Conservation (phyloP, 2,329 filamentous ascomycete genomes). For the Trichoderma gracile region DNA sequence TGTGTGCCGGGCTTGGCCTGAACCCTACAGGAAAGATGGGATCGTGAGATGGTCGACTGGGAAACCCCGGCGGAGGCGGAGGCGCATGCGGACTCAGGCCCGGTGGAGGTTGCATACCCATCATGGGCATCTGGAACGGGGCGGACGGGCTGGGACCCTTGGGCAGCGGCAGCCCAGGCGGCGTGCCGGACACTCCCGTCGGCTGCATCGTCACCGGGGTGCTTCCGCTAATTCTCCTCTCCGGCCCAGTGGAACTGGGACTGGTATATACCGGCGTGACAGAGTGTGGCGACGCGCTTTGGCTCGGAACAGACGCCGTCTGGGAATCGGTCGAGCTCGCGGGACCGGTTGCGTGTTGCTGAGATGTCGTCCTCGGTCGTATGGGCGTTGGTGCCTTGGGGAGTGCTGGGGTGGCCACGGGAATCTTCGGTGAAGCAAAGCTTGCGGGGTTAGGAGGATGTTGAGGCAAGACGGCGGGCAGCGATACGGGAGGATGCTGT, state of each 20-base stretch:
- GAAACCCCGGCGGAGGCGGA: constrained; percentile 51
- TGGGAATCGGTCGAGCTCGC: constrained; percentile 71
- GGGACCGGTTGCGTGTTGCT: constrained; percentile 74
- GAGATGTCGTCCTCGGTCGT: constrained; percentile 73
- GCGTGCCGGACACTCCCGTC: constrained; percentile 56
- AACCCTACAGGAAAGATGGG: constrained; percentile 51
- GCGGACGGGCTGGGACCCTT: constrained; percentile 44
- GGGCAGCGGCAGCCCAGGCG: constrained; percentile 43
- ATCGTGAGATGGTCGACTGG: constrained; percentile 60
- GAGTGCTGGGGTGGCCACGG: constrained; percentile 75
- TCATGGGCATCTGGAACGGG: constrained; percentile 55
- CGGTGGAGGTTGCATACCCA: constrained; percentile 55
- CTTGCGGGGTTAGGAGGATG: constrained; percentile 59
- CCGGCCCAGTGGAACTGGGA: constrained; percentile 62
- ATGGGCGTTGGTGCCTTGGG: constrained; percentile 81
- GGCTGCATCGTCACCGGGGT: constrained; percentile 35
- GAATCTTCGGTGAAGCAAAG: constrained; percentile 75
- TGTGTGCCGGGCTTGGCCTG: constrained; percentile 46
- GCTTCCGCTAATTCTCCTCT: constrained; percentile 62
- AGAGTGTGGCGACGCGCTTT: constrained; percentile 60
- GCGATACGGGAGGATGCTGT: constrained; percentile 43
- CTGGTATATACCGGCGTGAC: constrained; percentile 66
- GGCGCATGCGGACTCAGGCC: constrained; percentile 41
- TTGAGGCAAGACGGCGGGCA: constrained; percentile 57
- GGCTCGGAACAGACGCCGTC: constrained; percentile 55